phyloP scores from a whole-genome alignment of 2,329 filamentous ascomycete genomes.

The Scedosporium aurantiacum region DNA sequence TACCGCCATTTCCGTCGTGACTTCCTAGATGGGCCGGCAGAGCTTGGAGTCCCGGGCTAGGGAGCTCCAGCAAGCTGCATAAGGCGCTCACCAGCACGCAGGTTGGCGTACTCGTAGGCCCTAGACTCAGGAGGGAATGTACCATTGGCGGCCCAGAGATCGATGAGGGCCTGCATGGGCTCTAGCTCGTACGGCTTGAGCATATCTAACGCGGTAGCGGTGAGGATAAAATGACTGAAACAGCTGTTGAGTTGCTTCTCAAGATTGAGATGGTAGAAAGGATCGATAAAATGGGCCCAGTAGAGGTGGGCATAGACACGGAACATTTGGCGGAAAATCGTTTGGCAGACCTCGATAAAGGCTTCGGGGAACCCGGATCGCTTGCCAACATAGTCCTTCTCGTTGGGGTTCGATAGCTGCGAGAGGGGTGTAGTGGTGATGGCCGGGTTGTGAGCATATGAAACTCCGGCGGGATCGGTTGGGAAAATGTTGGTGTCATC shows the following conservation, averaged over 20 bases:
- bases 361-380: conserved; percentile 84
- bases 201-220: conserved; percentile 70
- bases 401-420: conserved; percentile 48
- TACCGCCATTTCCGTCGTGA: no score
- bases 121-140: conserved; percentile 70
- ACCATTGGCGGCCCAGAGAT: conserved; percentile 82
- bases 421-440: conserved; percentile 49
- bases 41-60: neutral
- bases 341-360: conserved; percentile 83
- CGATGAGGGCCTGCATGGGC: conserved; percentile 89
- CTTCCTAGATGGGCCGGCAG: neutral
- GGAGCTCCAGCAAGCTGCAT: conserved; percentile 31
- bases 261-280: conserved; percentile 72
- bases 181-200: conserved; percentile 83
- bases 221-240: conserved; percentile 75
- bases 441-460: conserved; percentile 51
- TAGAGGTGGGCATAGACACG: conserved; percentile 96
- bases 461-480: conserved; percentile 64
- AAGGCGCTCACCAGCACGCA: conserved; percentile 47
- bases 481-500: conserved; percentile 85
- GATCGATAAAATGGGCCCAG: conserved; percentile 84
- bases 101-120: conserved; percentile 54
- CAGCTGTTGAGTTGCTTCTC: conserved; percentile 78
- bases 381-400: conserved; percentile 76
- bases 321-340: conserved; percentile 97